Conservation (phyloP, 2,329 filamentous ascomycete species). For the Daldinia sp. region DNA sequence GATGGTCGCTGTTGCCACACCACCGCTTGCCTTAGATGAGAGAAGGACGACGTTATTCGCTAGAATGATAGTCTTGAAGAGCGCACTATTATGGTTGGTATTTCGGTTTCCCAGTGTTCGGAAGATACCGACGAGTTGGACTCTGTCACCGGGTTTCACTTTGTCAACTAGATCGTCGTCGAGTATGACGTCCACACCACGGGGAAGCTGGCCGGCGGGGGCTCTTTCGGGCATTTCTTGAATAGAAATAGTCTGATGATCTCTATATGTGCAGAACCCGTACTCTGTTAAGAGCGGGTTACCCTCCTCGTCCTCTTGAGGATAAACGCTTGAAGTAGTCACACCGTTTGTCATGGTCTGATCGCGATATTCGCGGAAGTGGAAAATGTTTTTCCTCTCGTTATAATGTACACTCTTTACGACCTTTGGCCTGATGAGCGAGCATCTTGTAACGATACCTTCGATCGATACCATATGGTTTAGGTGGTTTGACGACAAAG, state of each 20-base stretch:
- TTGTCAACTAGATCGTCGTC: slow-evolving; percentile 96
- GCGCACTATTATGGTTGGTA: slow-evolving; percentile 85
- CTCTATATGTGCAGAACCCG: slow-evolving; percentile 92
- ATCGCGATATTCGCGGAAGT: slow-evolving; percentile 90
- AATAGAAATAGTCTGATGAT: slow-evolving; percentile 97
- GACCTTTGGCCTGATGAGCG: slow-evolving; percentile 94
- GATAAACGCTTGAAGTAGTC: slow-evolving; percentile 90
- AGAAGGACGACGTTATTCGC: slow-evolving; percentile 95
- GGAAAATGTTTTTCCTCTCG: slow-evolving; percentile 84
- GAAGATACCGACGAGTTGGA: slow-evolving; percentile 97
- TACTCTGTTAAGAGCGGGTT: slow-evolving; percentile 95
- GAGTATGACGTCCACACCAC: slow-evolving; percentile 94
- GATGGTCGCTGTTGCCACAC: slow-evolving; percentile 88
- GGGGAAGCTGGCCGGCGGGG: slow-evolving; percentile 91
- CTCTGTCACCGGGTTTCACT: slow-evolving; percentile 93
- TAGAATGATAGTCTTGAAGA: slow-evolving; percentile 92
- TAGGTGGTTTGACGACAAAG: slow-evolving; percentile 84
- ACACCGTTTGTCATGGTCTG: slow-evolving; percentile 96
- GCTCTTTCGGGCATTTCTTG: slow-evolving; percentile 99
- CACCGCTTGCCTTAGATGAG: slow-evolving; percentile 94
- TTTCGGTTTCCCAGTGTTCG: slow-evolving; percentile 94
- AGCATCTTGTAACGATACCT: slow-evolving; percentile 96
- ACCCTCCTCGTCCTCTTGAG: slow-evolving; percentile 90
- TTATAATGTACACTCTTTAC: slow-evolving; percentile 98
- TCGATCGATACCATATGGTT: slow-evolving; percentile 98